A percentile compares a stretch with the other conserved stretches of the same genome.
These are phyloP conservation scores for Aspergillus asperescens DNA, from an alignment of 495 filamentous ascomycete species.

Conservation along the genomic window DNA sequence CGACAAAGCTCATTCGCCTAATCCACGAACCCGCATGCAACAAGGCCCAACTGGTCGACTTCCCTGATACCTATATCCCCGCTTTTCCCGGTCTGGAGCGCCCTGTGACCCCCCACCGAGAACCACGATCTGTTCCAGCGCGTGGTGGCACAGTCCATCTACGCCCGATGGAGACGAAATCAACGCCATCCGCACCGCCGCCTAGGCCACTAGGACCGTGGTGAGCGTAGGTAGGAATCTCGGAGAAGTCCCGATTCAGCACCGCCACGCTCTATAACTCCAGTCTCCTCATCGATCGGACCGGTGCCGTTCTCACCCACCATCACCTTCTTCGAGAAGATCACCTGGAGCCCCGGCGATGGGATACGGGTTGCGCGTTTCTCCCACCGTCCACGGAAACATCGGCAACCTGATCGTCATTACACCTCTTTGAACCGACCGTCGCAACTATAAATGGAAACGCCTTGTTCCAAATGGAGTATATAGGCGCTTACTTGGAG, in stretches of 20 bases:
- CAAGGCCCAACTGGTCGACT: conserved; percentile 44
- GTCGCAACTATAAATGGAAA: neutral
- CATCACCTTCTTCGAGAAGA: conserved; percentile 39
- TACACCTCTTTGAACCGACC: neutral
- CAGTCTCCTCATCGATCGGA: conserved; percentile 28
- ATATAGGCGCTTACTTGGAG: too few species aligned
- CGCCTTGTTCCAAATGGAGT: neutral
- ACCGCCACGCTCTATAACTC: conserved; percentile 31
- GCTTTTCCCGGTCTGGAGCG: conserved; percentile 33
- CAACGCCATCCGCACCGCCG: conserved; percentile 20
- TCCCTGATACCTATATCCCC: conserved; percentile 43
- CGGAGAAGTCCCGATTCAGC: conserved; percentile 28
- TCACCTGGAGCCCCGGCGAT: conserved; percentile 33
- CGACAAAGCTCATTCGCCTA: conserved; percentile 31
- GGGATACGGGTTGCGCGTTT: conserved; percentile 27
- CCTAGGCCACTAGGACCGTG: conserved; percentile 19
- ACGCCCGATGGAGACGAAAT: conserved; percentile 32
- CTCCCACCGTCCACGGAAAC: conserved; percentile 18
- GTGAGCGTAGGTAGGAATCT: conserved; percentile 33
- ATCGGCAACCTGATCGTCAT: conserved; percentile 27
- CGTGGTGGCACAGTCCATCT: conserved; percentile 21
- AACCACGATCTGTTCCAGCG: conserved; percentile 30
- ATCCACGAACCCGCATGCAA: conserved; percentile 36
- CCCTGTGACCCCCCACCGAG: conserved; percentile 26
- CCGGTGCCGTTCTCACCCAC: conserved; percentile 29